Evolutionary conservation across 202 grass and related monocot genomes (phyloP), one percentile per base, ranked within the genome.

Genomic region (Eragrostis tef): DNA sequence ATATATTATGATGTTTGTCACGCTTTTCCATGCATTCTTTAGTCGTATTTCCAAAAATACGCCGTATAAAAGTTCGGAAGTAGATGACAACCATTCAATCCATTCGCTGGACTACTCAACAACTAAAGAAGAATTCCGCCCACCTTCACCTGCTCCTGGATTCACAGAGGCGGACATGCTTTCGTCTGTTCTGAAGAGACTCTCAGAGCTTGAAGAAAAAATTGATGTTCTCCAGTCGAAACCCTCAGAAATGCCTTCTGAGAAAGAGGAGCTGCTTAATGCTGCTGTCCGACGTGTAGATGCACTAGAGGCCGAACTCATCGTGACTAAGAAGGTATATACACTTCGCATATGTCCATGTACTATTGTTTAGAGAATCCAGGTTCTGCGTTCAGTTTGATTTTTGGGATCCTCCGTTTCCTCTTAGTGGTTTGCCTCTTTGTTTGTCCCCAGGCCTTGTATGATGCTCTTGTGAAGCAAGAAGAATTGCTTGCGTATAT

Each of bases 401-500:
- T 61, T 21, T n/a, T 24, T 11, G 20, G 20, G n/a, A 43, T 61
- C 54, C 12, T 76, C 58, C 8, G 5, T 58, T n/a, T 60, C 42
- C 56, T 21, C 73, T 16, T 64, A 65, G 21, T 26, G 48, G 9
- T 26, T 31, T 20, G 24, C 24, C 22, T 9, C 6, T 78, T 39
- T 62, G 43, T 70, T 70, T 62, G 9, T 50, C 58, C 49, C 16
- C 36, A 92, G 90, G 87, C 83, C 57, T 78, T 92, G 67, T 84
- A 92, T 85, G 90, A 92, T 70, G 84, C 87, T 64, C 76, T 92
- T 39, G 89, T 92, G 83, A 87, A 78, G 31, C 90, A 92, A 62
- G 90, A 92, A 59, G 90, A 92, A 74, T 78, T 92, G 66, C 80
- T 92, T 41, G 90, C 90, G 41, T 89, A 78, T 70, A 85, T 92